phyloP scores from a whole-genome alignment of 768 basidiomycete species.

The Gloeophyllum trabeum region DNA sequence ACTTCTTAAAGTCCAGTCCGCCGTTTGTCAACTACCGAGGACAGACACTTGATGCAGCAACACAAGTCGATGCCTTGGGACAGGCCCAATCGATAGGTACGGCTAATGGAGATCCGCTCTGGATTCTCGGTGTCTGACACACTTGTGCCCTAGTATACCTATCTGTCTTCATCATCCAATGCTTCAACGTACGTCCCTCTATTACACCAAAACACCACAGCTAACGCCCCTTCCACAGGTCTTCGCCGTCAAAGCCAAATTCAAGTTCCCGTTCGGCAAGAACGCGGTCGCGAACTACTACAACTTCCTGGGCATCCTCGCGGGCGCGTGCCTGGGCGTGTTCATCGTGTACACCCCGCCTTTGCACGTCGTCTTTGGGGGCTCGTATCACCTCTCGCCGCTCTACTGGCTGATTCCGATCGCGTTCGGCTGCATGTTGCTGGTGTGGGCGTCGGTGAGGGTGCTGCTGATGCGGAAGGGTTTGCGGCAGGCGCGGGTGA shows the following conservation, averaged over 20 bases:
- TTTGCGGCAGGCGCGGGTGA: slow-evolving; percentile 42
- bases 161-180: slow-evolving; percentile 58
- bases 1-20: slow-evolving; percentile 35
- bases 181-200: slow-evolving; percentile 41
- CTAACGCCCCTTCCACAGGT: slow-evolving; percentile 23
- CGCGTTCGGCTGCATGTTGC: slow-evolving; percentile 43
- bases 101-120: slow-evolving; percentile 3
- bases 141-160: slow-evolving; percentile 31
- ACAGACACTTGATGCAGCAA: slow-evolving; percentile 25
- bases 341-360: slow-evolving; percentile 64
- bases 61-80: slow-evolving; percentile 47
- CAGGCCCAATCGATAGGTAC: slow-evolving; percentile 52
- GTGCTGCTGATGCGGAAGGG: slow-evolving; percentile 46
- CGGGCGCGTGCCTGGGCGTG: slow-evolving; percentile 51
- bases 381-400: slow-evolving; percentile 42
- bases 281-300: slow-evolving; percentile 44
- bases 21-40: slow-evolving; percentile 48
- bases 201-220: not conserved
- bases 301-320: slow-evolving; percentile 54
- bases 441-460: slow-evolving; percentile 47
- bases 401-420: slow-evolving; percentile 60
- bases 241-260: slow-evolving; percentile 55
- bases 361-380: slow-evolving; percentile 58
- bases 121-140: not conserved
- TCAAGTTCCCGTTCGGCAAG: slow-evolving; percentile 53